Evolutionary conservation across 202 grass and related monocot genomes (phyloP).

Genomic region (Zoysia matrella): DNA sequence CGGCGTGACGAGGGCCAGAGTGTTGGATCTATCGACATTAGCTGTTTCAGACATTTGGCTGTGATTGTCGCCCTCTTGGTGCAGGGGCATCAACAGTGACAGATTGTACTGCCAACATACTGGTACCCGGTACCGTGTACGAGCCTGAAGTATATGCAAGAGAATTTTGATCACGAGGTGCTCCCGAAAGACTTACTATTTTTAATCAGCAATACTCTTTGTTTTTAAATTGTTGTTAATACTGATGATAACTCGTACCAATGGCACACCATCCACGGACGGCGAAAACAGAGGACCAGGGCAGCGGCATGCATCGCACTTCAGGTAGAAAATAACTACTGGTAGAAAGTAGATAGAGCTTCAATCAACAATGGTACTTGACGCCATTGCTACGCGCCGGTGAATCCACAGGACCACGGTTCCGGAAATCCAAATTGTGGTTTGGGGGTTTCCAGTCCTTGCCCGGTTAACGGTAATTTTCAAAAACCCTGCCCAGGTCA

Average conservation of each 20-base stretch:
- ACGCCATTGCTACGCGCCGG: not conserved
- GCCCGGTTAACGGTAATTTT: no score
- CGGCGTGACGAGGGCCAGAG: not conserved
- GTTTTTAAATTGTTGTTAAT: not conserved
- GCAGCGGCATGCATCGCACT: not conserved
- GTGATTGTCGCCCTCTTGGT: not conserved
- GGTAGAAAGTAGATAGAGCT: not conserved
- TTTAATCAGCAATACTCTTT: no score
- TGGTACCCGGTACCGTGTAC: no score
- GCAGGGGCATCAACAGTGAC: no score
- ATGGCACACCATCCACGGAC: conserved; percentile 11
- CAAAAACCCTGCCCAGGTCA: no score
- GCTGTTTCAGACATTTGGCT: conserved; percentile 25
- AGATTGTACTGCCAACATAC: no score
- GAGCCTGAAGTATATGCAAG: no score
- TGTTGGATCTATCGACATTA: conserved; percentile 32
- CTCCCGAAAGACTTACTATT: no score
- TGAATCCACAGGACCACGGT: no score
- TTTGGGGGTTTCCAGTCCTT: no score
- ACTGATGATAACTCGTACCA: not conserved
- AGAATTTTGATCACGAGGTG: no score
- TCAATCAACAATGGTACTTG: conserved; percentile 11
- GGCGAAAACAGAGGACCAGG: not conserved
- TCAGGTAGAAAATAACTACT: conserved; percentile 27
- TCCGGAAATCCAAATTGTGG: no score